Evolutionary conservation across 2,329 filamentous ascomycete species (phyloP).

Genomic region (Nectriaceae sp.): DNA sequence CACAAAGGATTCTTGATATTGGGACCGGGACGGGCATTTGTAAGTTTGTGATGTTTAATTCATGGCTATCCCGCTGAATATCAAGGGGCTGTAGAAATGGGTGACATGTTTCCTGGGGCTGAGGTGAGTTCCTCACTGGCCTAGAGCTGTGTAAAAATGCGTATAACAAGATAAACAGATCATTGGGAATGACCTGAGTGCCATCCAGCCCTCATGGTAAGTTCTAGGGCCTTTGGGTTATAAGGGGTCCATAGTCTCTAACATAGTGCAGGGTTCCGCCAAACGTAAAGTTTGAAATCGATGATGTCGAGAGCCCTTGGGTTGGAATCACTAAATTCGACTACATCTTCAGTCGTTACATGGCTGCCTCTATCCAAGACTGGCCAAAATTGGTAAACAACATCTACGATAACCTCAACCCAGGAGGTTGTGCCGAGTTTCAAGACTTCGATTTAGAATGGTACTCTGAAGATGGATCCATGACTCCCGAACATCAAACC

Average conservation of each 20-base stretch:
- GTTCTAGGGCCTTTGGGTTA: background rate
- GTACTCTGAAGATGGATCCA: slow-evolving; percentile 30
- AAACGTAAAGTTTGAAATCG: slow-evolving; percentile 40
- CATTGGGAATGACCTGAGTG: slow-evolving; percentile 32
- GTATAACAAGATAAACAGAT: slow-evolving; percentile 21
- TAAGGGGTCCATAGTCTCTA: no score
- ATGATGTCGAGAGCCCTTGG: slow-evolving; percentile 36
- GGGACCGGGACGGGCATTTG: slow-evolving; percentile 47
- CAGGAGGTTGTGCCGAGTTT: slow-evolving; percentile 38
- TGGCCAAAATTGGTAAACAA: slow-evolving; percentile 27
- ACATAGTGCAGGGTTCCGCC: slow-evolving; percentile 24
- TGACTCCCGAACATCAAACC: slow-evolving; percentile 21
- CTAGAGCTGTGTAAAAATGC: no score
- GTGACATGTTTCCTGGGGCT: slow-evolving; percentile 28
- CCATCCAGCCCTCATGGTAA: slow-evolving; percentile 32
- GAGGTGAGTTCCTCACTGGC: background rate
- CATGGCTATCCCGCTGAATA: no score
- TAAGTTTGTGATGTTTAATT: slow-evolving; percentile 1
- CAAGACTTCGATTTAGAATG: slow-evolving; percentile 29
- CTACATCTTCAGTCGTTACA: slow-evolving; percentile 38
- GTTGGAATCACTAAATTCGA: slow-evolving; percentile 31
- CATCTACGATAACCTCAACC: slow-evolving; percentile 32
- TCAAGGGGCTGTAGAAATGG: slow-evolving; percentile 42
- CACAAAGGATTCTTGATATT: slow-evolving; percentile 41
- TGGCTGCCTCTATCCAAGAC: slow-evolving; percentile 35